Base-by-base conservation (phyloP, 192 early-diverging fungal species). In the Jimgerdemannia flammicorona region DNA sequence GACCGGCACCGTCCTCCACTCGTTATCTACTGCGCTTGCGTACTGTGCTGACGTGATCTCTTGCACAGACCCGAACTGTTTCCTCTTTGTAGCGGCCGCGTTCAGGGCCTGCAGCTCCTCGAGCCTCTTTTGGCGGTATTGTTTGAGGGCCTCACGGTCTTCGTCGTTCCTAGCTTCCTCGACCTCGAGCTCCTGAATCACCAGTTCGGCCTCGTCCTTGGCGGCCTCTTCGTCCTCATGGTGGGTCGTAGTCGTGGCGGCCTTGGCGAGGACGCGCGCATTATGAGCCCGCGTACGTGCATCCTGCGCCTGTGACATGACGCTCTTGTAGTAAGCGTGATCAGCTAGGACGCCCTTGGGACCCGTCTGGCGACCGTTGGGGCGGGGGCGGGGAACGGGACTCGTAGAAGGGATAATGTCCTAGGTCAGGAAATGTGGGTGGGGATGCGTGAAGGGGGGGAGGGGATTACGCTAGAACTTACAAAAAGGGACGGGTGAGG, bases 291-390 rank as follows among this genome's bases (percentile, higher is more conserved):
- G 54, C 4, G 78, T 76, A 1, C 71, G 54, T 4, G 79, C 75
- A 2, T 71, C 39, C 4, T 82, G 67, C n/a, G 72, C 72, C 73
- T 80, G 80, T 17, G 72, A 64, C 64, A 78, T 70, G 43, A 80
- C 71, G 40, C 80, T 77, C 9, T 83, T 72, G 68, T 89, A 81
- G 71, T 84, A 82, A 19, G 73, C 83, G 43, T 86, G 84, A 73
- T 89, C 88, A 4, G 86, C 84, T 39, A 85, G 78, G 2, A 89
- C 86, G 64, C 86, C 88, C 72, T 89, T 89, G 64, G 88, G 88
- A 3, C 88, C 88, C 4, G 88, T 87, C 17, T 85, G 83, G 43
- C 81, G 75, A 4, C 81, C 79, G 2, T 73, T 71, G 1, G 72
- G 79, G 6, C 77, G 67, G 67, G 67, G 67, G 49, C 49, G 49